Evolutionary conservation across 345 rosid species (phyloP).

Genomic region (Noccaea bulbosa): DNA sequence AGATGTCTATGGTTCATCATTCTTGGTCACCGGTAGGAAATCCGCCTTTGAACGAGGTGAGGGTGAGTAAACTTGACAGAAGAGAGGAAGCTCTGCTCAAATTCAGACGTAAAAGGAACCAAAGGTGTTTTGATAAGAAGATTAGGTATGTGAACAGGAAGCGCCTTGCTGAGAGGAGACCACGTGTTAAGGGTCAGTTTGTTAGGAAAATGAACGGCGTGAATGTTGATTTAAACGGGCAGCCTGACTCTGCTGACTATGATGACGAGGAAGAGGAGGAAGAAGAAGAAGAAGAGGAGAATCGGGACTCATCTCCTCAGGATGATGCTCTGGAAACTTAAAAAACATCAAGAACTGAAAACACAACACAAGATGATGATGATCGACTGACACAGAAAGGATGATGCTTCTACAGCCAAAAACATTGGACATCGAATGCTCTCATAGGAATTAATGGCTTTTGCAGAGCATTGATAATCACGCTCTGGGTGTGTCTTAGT

Average conservation of each 20-base stretch:
- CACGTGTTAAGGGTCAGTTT: conserved; percentile 97
- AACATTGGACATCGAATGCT: background rate
- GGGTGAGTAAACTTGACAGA: conserved; percentile 66
- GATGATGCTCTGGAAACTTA: conserved; percentile 55
- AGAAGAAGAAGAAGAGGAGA: conserved; percentile 56
- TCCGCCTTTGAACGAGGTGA: conserved; percentile 55
- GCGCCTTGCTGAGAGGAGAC: conserved; percentile 95
- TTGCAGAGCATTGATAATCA: conserved; percentile 23
- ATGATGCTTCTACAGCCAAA: conserved; percentile 28
- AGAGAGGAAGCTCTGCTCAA: conserved; percentile 92
- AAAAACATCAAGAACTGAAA: conserved; percentile 25
- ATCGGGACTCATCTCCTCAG: conserved; percentile 66
- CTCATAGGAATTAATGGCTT: conserved; percentile 17
- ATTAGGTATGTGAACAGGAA: conserved; percentile 91
- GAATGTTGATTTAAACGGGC: conserved; percentile 83
- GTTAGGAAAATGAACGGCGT: conserved; percentile 87
- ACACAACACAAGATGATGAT: conserved; percentile 15
- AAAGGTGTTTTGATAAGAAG: conserved; percentile 96
- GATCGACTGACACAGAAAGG: background rate
- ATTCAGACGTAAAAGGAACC: conserved; percentile 92
- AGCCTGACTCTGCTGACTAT: conserved; percentile 64
- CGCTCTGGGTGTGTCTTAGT: conserved; percentile 21
- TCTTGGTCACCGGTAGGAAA: conserved; percentile 72
- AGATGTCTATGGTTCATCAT: conserved; percentile 56
- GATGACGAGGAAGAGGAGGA: conserved; percentile 83